A percentile compares a stretch with the other conserved stretches of the same genome.
phyloP scores from a whole-genome alignment of 208 protist genomes.

The Angomonas deanei region DNA sequence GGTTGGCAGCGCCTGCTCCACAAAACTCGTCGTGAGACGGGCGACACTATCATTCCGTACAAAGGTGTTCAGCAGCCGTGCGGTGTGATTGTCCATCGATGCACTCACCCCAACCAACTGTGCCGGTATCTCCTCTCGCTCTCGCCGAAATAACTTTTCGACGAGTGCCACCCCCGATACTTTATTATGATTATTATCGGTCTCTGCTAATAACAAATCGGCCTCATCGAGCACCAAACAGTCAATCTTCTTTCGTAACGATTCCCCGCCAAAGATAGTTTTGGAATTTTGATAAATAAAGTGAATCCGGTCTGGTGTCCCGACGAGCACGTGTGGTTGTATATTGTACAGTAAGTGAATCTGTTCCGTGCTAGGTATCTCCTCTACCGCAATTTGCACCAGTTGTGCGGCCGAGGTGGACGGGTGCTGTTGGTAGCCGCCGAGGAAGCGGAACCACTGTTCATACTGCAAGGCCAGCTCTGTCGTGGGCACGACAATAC shows the following conservation, averaged over 20 bases:
- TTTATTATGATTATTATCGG: conserved; percentile 25
- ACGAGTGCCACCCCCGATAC: conserved; percentile 67
- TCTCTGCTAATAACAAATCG: conserved; percentile 52
- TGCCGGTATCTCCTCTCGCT: conserved; percentile 75
- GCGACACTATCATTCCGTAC: conserved; percentile 85
- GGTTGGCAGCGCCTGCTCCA: conserved; percentile 49
- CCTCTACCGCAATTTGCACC: conserved; percentile 69
- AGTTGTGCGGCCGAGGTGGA: conserved; percentile 74
- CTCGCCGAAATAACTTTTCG: conserved; percentile 69
- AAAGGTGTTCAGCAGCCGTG: conserved; percentile 81
- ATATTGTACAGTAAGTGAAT: conserved; percentile 84
- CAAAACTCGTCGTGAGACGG: conserved; percentile 85
- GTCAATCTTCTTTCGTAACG: conserved; percentile 84
- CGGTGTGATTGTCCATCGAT: conserved; percentile 78
- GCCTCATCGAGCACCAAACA: conserved; percentile 89
- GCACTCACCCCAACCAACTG: conserved; percentile 84
- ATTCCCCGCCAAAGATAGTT: conserved; percentile 75
- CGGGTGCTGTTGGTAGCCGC: too few species aligned
- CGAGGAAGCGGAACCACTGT: conserved; percentile 85
- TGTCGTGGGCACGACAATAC: conserved; percentile 80
- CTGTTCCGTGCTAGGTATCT: conserved; percentile 73
- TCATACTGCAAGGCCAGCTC: conserved; percentile 88
- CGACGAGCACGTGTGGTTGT: conserved; percentile 85
- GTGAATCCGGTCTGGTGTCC: conserved; percentile 75
- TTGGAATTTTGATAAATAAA: conserved; percentile 59